Evolutionary conservation across 73 alveolate genomes (phyloP).

Genomic region (Paraurostyla sp.): DNA sequence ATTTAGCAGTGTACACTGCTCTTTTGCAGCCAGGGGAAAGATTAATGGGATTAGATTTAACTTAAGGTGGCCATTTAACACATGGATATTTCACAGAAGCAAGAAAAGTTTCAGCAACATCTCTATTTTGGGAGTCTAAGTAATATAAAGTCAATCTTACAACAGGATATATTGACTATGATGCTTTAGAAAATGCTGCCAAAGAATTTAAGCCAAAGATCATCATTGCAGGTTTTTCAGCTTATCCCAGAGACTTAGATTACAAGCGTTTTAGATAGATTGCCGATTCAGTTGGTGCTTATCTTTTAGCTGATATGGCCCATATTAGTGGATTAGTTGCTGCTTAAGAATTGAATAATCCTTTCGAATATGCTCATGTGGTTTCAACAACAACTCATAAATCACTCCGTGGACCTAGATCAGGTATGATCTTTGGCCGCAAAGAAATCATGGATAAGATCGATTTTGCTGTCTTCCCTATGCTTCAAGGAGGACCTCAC

Average conservation of each 20-base stretch:
- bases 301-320: slow-evolving; percentile 95
- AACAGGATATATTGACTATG: slow-evolving; percentile 94
- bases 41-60: slow-evolving; percentile 81
- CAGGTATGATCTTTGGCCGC: slow-evolving; percentile 92
- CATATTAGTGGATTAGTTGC: slow-evolving; percentile 96
- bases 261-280: slow-evolving; percentile 84
- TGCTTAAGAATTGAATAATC: slow-evolving; percentile 84
- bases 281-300: slow-evolving; percentile 93
- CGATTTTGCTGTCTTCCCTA: slow-evolving; percentile 95
- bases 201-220: slow-evolving; percentile 93
- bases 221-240: slow-evolving; percentile 93
- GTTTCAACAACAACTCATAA: slow-evolving; percentile 98
- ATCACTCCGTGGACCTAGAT: slow-evolving; percentile 96
- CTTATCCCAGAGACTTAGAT: slow-evolving; percentile 95
- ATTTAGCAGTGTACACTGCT: slow-evolving; percentile 95
- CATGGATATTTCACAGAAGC: slow-evolving; percentile 95
- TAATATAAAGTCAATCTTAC: slow-evolving; percentile 88
- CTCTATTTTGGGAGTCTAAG: slow-evolving; percentile 90
- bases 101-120: slow-evolving; percentile 91
- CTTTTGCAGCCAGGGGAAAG: slow-evolving; percentile 92
- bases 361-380: slow-evolving; percentile 95
- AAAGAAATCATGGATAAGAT: slow-evolving; percentile 77
- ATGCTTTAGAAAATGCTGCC: slow-evolving; percentile 91
- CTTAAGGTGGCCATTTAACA: slow-evolving; percentile 98
- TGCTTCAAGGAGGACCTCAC: slow-evolving; percentile 98